These are phyloP conservation scores for Apocynum venetum DNA, from an alignment of 257 asterid species.

Conservation along the genomic window DNA sequence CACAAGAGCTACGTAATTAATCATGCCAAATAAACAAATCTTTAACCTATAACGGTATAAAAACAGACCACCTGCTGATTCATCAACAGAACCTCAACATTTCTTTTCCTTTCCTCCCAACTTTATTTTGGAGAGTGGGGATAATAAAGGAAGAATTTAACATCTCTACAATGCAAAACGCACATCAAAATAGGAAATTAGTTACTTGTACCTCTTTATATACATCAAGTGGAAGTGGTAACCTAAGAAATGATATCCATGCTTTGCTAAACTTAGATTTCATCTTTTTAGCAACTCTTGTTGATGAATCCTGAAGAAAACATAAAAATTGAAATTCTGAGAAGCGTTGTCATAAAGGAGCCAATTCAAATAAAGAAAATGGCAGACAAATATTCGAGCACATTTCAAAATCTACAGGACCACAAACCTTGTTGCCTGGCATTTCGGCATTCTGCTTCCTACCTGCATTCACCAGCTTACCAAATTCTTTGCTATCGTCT, in stretches of 20 bases:
- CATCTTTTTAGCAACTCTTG: conserved; percentile 59
- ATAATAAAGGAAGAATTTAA: not conserved
- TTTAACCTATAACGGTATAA: not conserved
- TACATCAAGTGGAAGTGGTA: conserved; percentile 83
- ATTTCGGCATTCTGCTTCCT: conserved; percentile 23
- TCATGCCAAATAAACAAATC: not conserved
- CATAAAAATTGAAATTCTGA: conserved; percentile 10
- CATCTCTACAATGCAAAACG: not conserved
- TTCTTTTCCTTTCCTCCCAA: too few species aligned
- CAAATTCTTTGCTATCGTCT: conserved; percentile 31
- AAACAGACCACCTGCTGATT: not conserved
- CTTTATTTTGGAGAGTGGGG: not conserved
- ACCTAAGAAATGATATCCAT: conserved; percentile 82
- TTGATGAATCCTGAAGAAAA: conserved; percentile 50
- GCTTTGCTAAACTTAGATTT: conserved; percentile 80
- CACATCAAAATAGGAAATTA: not conserved
- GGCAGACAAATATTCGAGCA: not conserved
- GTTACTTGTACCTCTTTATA: conserved; percentile 71
- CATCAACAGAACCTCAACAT: not conserved
- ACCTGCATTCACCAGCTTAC: conserved; percentile 13
- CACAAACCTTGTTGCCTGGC: conserved; percentile 38
- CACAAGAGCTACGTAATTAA: not conserved
- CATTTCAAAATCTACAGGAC: conserved; percentile 7
- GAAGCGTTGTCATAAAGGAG: conserved; percentile 1
- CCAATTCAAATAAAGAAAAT: not conserved